Conservation (phyloP, 2,329 filamentous ascomycete genomes). For the Talaromyces sp. region DNA sequence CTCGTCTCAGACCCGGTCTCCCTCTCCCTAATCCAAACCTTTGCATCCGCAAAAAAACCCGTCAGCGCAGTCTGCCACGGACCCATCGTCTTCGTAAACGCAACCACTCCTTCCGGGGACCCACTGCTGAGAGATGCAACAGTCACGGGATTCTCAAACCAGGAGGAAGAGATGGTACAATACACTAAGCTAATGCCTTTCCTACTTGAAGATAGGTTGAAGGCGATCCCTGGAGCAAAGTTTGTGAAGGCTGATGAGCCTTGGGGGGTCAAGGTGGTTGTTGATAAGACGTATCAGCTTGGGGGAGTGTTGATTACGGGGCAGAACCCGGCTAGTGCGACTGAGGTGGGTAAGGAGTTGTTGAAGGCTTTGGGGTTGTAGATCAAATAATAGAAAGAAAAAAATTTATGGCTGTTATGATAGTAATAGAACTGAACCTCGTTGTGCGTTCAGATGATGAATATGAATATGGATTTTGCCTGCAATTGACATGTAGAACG, state of each 20-base stretch:
- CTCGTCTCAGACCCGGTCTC: constrained; percentile 40
- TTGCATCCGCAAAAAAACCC: constrained; percentile 46
- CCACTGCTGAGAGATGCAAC: constrained; percentile 38
- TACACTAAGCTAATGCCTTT: constrained; percentile 43
- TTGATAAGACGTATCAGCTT: constrained; percentile 23
- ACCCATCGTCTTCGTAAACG: constrained; percentile 42
- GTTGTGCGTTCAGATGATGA: too few species aligned
- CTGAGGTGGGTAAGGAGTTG: constrained; percentile 41
- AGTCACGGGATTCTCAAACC: constrained; percentile 47
- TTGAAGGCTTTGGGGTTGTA: constrained; percentile 28
- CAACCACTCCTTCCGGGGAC: constrained; percentile 39
- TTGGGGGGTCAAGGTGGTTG: constrained; percentile 43
- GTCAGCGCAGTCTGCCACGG: constrained; percentile 49
- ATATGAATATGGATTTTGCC: background rate
- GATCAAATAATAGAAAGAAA: background rate
- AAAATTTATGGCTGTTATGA: background rate
- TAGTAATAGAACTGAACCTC: too few species aligned
- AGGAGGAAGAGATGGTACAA: constrained; percentile 42
- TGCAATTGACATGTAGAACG: background rate
- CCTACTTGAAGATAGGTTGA: constrained; percentile 43
- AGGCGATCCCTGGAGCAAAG: constrained; percentile 36
- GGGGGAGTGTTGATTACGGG: constrained; percentile 43
- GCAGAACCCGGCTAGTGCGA: constrained; percentile 45
- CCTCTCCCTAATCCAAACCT: constrained; percentile 43
- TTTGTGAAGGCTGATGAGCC: constrained; percentile 44